Percentiles rank a stretch among this genome's conserved stretches.
phyloP scores from a whole-genome alignment of 345 rosid genomes.

The Pistacia atlantica region DNA sequence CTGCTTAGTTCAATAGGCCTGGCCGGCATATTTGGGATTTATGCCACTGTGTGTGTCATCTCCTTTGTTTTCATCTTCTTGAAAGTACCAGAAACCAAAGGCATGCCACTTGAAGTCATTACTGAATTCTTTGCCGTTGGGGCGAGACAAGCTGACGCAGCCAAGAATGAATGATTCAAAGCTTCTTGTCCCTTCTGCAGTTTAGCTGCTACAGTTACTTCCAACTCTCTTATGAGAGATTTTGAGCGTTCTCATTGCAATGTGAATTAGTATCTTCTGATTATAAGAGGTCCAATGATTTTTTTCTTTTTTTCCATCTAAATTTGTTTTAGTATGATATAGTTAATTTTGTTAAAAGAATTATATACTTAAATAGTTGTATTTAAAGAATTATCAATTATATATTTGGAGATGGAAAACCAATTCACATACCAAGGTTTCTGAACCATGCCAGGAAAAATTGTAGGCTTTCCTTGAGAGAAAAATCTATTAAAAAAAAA shows the following conservation, averaged over 20 bases:
- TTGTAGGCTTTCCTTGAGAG: too few relatives aligned
- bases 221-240: slow-evolving; percentile 6
- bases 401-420: too few relatives aligned
- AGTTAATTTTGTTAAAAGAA: neutral
- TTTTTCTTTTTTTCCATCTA: neutral
- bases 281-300: neutral
- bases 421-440: too few relatives aligned
- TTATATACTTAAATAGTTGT: too few relatives aligned
- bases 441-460: too few relatives aligned
- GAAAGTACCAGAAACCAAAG: slow-evolving; percentile 98
- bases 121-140: slow-evolving; percentile 94
- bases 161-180: slow-evolving; percentile 40
- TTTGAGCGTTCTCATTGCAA: slow-evolving; percentile 12
- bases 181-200: neutral
- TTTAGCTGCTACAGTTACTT: slow-evolving; percentile 8
- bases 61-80: slow-evolving; percentile 86
- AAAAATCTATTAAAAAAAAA: too few relatives aligned
- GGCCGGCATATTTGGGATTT: slow-evolving; percentile 71
- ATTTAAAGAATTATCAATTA: too few relatives aligned
- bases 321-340: neutral
- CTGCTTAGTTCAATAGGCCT: slow-evolving; percentile 82
- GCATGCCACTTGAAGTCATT: slow-evolving; percentile 98
- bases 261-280: slow-evolving; percentile 13
- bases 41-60: slow-evolving; percentile 71
- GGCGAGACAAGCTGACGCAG: slow-evolving; percentile 58